These are phyloP conservation scores for Phialophora expanda DNA, from an alignment of 2,329 filamentous ascomycete species.

Conservation along the genomic window DNA sequence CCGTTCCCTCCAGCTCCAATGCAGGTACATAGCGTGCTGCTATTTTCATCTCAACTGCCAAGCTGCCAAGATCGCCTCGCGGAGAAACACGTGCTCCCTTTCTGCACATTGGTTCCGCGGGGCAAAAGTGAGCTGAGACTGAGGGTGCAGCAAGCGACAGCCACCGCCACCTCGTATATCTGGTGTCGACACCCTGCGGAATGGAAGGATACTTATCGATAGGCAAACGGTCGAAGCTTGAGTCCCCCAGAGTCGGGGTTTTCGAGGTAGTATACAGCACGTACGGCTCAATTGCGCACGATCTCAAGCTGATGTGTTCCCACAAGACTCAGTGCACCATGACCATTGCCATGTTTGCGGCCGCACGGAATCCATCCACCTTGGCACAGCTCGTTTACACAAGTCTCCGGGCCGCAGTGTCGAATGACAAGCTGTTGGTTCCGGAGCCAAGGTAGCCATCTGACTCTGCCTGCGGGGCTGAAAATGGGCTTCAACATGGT, in stretches of 20 bases:
- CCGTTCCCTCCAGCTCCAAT: not conserved
- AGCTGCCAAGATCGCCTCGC: not conserved
- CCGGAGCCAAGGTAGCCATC: not conserved
- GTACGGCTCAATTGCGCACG: not conserved
- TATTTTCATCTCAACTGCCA: slow-evolving; percentile 13
- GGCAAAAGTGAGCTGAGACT: not conserved
- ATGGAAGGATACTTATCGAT: not conserved
- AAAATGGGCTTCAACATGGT: not conserved
- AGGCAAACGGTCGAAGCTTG: not conserved
- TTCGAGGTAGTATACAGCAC: not conserved
- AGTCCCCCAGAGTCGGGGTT: not conserved
- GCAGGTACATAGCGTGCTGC: slow-evolving; percentile 11
- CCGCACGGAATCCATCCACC: not conserved
- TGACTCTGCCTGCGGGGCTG: not conserved
- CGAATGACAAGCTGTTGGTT: not conserved
- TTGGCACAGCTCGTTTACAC: not conserved
- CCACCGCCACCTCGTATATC: not conserved
- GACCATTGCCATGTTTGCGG: not conserved
- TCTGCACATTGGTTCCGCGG: not conserved
- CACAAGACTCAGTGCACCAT: not conserved
- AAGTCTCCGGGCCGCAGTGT: not conserved
- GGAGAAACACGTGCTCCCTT: not conserved
- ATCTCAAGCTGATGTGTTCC: not conserved
- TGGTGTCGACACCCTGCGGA: not conserved
- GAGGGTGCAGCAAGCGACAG: not conserved